Conservation (phyloP, 257 asterid genomes). For the Apocynum venetum region DNA sequence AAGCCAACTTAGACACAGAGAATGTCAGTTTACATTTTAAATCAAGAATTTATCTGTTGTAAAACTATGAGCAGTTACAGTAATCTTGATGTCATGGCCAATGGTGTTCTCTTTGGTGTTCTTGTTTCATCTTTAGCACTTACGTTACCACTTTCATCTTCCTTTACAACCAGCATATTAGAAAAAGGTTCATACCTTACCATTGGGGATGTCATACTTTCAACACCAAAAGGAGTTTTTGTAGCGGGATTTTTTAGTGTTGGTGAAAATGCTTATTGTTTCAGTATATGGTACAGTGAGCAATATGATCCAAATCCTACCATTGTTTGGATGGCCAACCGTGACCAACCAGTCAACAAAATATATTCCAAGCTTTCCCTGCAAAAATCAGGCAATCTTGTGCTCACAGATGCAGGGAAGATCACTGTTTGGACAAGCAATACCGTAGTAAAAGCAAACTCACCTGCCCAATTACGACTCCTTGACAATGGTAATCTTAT, state of each 20-base stretch:
- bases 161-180: conserved; percentile 6
- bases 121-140: conserved; percentile 8
- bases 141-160: conserved; percentile 12
- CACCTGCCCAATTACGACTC: conserved; percentile 2
- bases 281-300: conserved; percentile 29
- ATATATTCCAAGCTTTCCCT: conserved; percentile 17
- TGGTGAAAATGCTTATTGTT: conserved; percentile 31
- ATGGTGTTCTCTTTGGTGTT: neutral
- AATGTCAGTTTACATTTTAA: no score
- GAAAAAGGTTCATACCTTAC: conserved; percentile 16
- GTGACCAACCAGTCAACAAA: conserved; percentile 31
- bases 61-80: neutral
- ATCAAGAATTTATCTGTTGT: neutral
- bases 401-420: conserved; percentile 27
- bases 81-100: conserved; percentile 10
- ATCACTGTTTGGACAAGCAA: conserved; percentile 23
- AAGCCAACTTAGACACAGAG: no score
- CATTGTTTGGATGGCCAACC: conserved; percentile 41
- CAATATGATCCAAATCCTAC: conserved; percentile 14
- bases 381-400: conserved; percentile 22
- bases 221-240: conserved; percentile 21
- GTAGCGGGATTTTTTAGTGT: conserved; percentile 26
- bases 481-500: conserved; percentile 34
- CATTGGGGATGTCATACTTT: no score
- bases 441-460: neutral